Conservation (phyloP, 208 protist species). For the Leishmania major region DNA sequence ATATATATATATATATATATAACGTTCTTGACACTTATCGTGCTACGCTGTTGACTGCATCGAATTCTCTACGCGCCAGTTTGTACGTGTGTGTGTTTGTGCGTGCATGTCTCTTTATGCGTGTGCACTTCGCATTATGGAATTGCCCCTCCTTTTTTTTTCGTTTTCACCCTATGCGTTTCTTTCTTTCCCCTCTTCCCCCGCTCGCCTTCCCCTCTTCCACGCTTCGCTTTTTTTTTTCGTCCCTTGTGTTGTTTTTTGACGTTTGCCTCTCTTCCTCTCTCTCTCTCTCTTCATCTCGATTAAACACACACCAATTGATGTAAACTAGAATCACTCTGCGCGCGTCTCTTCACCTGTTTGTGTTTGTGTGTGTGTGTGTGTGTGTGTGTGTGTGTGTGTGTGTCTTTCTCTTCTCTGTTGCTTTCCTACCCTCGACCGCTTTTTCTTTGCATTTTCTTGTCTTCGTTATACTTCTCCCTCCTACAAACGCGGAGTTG, state of each 20-base stretch:
- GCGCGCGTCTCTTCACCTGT: not conserved
- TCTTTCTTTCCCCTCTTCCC: not conserved
- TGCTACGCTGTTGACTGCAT: slow-evolving; percentile 7
- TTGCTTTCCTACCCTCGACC: not conserved
- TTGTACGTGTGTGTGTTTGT: not conserved
- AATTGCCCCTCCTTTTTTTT: not conserved
- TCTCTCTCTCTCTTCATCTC: not conserved
- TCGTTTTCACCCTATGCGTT: not conserved
- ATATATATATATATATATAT: not conserved
- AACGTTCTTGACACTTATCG: slow-evolving; percentile 8
- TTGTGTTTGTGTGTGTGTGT: not conserved
- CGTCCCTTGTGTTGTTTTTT: not conserved
- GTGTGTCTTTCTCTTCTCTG: not conserved
- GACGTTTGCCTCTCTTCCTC: not conserved
- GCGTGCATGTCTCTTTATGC: slow-evolving; percentile 6
- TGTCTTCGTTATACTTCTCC: not conserved
- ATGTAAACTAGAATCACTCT: not conserved
- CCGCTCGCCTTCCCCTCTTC: not conserved
- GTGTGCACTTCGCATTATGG: slow-evolving; percentile 8
- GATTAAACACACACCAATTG: not conserved
- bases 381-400: not conserved
- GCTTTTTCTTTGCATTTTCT: not conserved
- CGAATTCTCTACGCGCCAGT: slow-evolving; percentile 17
- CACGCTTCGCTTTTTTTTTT: not conserved
- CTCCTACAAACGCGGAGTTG: not conserved